A percentile compares a stretch with the other conserved stretches of the same genome.
phyloP scores from a whole-genome alignment of 2,329 filamentous ascomycete genomes.

The Botrytis porri region DNA sequence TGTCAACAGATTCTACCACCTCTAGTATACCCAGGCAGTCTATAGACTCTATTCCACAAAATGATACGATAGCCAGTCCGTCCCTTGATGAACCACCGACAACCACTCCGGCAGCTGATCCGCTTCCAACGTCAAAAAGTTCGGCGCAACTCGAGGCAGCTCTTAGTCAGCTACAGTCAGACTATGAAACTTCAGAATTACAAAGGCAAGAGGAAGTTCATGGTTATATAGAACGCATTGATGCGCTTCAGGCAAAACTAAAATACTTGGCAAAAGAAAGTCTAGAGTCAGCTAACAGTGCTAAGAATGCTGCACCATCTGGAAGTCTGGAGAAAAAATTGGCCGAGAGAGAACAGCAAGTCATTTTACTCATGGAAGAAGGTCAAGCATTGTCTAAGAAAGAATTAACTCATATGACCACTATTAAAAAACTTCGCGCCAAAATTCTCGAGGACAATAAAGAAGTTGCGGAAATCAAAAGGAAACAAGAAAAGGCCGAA shows the following conservation, averaged over 20 bases:
- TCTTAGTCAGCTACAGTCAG: slow-evolving; percentile 39
- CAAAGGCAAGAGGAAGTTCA: slow-evolving; percentile 79
- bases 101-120: neutral
- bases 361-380: slow-evolving; percentile 86
- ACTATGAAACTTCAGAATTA: slow-evolving; percentile 35
- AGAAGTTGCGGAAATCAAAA: slow-evolving; percentile 57
- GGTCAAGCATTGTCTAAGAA: slow-evolving; percentile 82
- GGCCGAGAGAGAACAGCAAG: slow-evolving; percentile 86
- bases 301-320: slow-evolving; percentile 57
- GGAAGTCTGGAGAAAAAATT: slow-evolving; percentile 74
- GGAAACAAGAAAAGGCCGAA: slow-evolving; percentile 56
- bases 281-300: slow-evolving; percentile 69
- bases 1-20: slow-evolving; percentile 33
- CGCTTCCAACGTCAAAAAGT: slow-evolving; percentile 20
- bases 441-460: slow-evolving; percentile 66
- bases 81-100: slow-evolving; percentile 35
- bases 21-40: slow-evolving; percentile 32
- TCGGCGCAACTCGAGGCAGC: slow-evolving; percentile 42
- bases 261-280: slow-evolving; percentile 82
- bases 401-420: slow-evolving; percentile 78
- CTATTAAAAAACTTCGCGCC: slow-evolving; percentile 75
- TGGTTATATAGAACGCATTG: slow-evolving; percentile 81
- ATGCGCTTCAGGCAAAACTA: slow-evolving; percentile 86
- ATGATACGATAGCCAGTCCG: slow-evolving; percentile 29
- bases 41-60: slow-evolving; percentile 28